Base-by-base conservation (phyloP, 208 protist species). In the Naegleria lovaniensis region DNA sequence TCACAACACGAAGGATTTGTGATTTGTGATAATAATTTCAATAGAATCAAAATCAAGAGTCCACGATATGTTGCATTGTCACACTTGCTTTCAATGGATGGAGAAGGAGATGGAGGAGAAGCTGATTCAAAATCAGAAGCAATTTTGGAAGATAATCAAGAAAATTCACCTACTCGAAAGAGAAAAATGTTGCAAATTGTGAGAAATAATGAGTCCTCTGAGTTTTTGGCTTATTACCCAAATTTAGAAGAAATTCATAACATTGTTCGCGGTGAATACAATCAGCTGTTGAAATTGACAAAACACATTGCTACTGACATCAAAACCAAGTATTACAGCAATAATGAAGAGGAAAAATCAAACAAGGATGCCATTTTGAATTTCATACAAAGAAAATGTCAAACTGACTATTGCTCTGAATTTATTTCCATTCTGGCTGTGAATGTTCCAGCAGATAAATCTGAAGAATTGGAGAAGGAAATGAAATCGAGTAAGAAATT, bases 1-100 rank as follows among this genome's bases (percentile, higher is more conserved):
- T 48, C n/a, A 52, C 15, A 58, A n/a, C 38, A 43, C 43, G 86
- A 89, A 41, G 86, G 86, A n/a, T 89, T 41, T 89, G 86, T 89
- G 39, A 48, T 89, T 5, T 89, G 86, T 40, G 86, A 89, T 29
- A 11, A 7, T 13, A 89, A 89, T 76, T 89, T 89, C 16, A 89
- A 89, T 76, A 22, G 86, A 41, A 38, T 89, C 5, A 89, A 89
- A 29, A 76, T 89, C 11, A 89, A 89, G 36, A 40, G 25, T 33
- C 86, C 86, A 33, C 86, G 75, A 41, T 89, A 89, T 76, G 86
- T 89, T n/a, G 51, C 51, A 89, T 29, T 89, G 5, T 6, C 33
- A n/a, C 86, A 88, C 19, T 67, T 67, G 19, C 19, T 67, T 15
- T 29, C 11, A 29, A 67, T 29, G 55, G 55, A 67, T 19, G 55